phyloP scores from a whole-genome alignment of 495 filamentous ascomycete genomes.

The Tetracladium marchalianum region DNA sequence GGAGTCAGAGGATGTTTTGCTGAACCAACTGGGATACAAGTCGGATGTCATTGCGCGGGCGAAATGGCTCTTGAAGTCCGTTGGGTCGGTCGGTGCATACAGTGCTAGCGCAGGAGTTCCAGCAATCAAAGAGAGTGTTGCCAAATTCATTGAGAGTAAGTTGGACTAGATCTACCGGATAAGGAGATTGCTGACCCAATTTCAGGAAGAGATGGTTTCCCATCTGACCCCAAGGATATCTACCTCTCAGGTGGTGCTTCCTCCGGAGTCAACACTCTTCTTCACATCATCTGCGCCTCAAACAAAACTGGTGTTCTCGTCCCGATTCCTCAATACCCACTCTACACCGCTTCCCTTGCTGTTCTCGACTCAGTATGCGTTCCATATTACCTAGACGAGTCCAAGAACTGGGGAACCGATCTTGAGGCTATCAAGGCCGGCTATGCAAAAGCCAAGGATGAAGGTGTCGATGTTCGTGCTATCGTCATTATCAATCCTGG shows the following conservation, averaged over 20 bases:
- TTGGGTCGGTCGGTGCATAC: constrained; percentile 91
- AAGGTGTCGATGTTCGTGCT: constrained; percentile 77
- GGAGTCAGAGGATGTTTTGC: constrained; percentile 59
- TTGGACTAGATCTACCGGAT: constrained; percentile 5
- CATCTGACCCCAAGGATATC: constrained; percentile 65
- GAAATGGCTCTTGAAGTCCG: constrained; percentile 62
- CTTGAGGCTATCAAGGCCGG: constrained; percentile 61
- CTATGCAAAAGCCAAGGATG: constrained; percentile 56
- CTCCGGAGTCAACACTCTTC: constrained; percentile 83
- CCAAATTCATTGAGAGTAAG: constrained; percentile 79
- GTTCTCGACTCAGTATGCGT: constrained; percentile 80
- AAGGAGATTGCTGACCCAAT: constrained; percentile 1
- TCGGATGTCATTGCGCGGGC: constrained; percentile 81
- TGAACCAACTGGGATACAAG: constrained; percentile 70
- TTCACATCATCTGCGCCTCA: constrained; percentile 76
- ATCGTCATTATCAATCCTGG: constrained; percentile 98
- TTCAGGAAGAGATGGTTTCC: constrained; percentile 72
- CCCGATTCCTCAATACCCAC: constrained; percentile 94
- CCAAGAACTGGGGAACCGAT: constrained; percentile 78
- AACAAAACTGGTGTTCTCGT: constrained; percentile 80
- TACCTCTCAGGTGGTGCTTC: constrained; percentile 88
- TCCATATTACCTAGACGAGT: constrained; percentile 86
- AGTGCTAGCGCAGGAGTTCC: constrained; percentile 85
- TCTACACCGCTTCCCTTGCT: constrained; percentile 90
- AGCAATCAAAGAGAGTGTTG: constrained; percentile 77